These are phyloP conservation scores for Chlorella sp. DNA, from an alignment of 139 green algal genomes.

Conservation along the genomic window DNA sequence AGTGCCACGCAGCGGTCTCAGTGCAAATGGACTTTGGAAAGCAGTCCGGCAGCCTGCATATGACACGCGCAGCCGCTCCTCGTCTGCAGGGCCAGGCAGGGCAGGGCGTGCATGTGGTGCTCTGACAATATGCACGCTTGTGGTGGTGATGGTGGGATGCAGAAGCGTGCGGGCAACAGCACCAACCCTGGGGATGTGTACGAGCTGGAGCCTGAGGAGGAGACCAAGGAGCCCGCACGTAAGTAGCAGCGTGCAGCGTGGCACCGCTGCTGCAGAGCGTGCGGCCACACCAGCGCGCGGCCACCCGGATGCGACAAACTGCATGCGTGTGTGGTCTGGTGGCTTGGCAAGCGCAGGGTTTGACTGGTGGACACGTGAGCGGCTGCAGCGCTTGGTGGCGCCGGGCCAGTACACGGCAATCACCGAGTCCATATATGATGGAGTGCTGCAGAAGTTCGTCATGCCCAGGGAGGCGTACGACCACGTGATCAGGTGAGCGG, in stretches of 20 bases:
- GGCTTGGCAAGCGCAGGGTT: constrained; percentile 12
- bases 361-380: constrained; percentile 14
- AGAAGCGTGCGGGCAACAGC: not conserved
- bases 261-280: too few relatives aligned
- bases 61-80: not conserved
- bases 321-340: too few relatives aligned
- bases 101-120: not conserved
- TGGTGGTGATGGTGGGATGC: too few relatives aligned
- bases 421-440: constrained; percentile 26
- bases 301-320: too few relatives aligned
- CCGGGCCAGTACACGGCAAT: constrained; percentile 12
- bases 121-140: too few relatives aligned
- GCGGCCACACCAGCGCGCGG: too few relatives aligned
- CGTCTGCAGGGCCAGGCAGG: not conserved
- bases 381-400: constrained; percentile 13
- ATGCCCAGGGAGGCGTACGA: constrained; percentile 21
- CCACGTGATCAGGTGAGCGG: constrained; percentile 11
- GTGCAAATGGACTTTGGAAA: not conserved
- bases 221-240: constrained; percentile 12
- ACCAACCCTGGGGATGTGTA: not conserved
- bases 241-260: not conserved
- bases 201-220: constrained; percentile 7
- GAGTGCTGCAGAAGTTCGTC: constrained; percentile 32
- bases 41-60: not conserved
- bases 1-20: not conserved